A percentile compares a stretch with the other conserved stretches of the same genome.
These are phyloP conservation scores for Globisporangium carolinianum DNA, from an alignment of 352 stramenopile species.

Conservation along the genomic window DNA sequence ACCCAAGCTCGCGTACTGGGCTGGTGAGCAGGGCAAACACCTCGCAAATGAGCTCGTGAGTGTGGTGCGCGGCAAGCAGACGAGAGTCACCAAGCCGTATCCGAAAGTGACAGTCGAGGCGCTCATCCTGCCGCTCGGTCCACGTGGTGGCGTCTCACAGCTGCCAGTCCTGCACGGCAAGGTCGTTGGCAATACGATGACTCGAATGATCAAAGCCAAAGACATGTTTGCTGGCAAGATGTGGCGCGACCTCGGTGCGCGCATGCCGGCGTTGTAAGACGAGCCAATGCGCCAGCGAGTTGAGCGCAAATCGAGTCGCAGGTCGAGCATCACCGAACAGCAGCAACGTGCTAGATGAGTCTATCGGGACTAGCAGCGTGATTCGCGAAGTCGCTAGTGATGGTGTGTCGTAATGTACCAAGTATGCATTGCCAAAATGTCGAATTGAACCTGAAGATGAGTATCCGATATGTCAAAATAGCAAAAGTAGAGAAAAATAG, in stretches of 20 bases:
- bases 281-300: not conserved
- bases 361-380: too few relatives aligned
- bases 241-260: constrained; percentile 8
- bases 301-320: not conserved
- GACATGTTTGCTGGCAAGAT: constrained; percentile 25
- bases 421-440: too few relatives aligned
- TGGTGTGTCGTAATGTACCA: too few relatives aligned
- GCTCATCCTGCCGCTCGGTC: constrained; percentile 31
- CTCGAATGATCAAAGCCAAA: constrained; percentile 30
- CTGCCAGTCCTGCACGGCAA: constrained; percentile 30
- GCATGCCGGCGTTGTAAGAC: not conserved
- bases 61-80: constrained; percentile 18
- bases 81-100: constrained; percentile 21
- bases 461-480: too few relatives aligned
- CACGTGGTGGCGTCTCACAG: constrained; percentile 28
- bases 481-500: too few relatives aligned
- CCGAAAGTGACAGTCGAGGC: constrained; percentile 19
- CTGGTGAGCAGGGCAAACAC: constrained; percentile 33
- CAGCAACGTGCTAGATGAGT: too few relatives aligned
- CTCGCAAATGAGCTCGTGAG: constrained; percentile 26
- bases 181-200: constrained; percentile 30
- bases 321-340: too few relatives aligned
- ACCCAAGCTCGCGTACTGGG: constrained; percentile 38
- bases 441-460: too few relatives aligned
- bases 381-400: too few relatives aligned